A percentile compares a stretch with the other conserved stretches of the same genome.
These are phyloP conservation scores for Wickerhamiella australiensis DNA, from an alignment of 805 yeast genomes.

Conservation along the genomic window DNA sequence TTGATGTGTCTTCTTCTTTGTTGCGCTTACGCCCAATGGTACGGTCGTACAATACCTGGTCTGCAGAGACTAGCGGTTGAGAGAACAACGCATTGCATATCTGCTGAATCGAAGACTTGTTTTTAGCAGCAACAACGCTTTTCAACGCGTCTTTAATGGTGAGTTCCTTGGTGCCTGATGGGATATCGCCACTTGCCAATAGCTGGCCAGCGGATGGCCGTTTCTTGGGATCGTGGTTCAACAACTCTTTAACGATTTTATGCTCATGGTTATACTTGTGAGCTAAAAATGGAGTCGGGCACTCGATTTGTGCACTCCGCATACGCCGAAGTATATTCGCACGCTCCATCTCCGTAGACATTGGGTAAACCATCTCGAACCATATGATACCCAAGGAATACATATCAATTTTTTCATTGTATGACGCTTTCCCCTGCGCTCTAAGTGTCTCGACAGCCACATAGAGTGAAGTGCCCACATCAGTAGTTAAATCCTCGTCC, in stretches of 20 bases:
- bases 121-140: constrained; percentile 75
- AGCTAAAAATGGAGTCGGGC: constrained; percentile 57
- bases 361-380: constrained; percentile 82
- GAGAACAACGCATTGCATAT: constrained; percentile 77
- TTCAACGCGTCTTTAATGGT: constrained; percentile 77
- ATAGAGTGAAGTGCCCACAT: constrained; percentile 87
- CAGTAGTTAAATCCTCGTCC: constrained; percentile 73
- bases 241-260: constrained; percentile 49
- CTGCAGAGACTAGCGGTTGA: constrained; percentile 74
- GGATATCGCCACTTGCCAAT: constrained; percentile 69
- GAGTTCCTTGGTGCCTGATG: constrained; percentile 83
- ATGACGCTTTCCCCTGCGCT: constrained; percentile 40
- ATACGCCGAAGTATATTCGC: constrained; percentile 56
- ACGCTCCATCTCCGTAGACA: constrained; percentile 91
- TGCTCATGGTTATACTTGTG: constrained; percentile 45
- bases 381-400: constrained; percentile 89
- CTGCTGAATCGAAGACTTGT: constrained; percentile 84
- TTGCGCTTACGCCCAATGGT: neutral
- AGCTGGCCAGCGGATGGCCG: constrained; percentile 74
- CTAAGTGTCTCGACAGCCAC: constrained; percentile 70
- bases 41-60: constrained; percentile 68
- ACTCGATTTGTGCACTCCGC: constrained; percentile 45
- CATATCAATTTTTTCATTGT: constrained; percentile 91
- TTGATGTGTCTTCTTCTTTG: neutral
- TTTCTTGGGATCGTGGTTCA: constrained; percentile 65